phyloP scores from a whole-genome alignment of 179 eudicot species.

The Nepenthes alata region DNA sequence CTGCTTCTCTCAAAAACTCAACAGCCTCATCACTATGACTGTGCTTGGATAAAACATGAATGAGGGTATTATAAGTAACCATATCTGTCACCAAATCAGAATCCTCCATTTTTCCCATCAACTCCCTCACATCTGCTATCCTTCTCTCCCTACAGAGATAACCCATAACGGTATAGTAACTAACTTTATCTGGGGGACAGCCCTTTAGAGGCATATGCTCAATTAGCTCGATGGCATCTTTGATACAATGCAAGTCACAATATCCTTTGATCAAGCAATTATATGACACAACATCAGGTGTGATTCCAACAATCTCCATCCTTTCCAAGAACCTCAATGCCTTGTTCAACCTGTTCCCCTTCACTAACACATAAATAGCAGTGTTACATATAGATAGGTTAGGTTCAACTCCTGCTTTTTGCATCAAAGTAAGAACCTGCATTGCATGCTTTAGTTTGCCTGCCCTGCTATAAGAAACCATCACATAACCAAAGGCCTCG shows the following conservation, averaged over 20 bases:
- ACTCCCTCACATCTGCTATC: constrained; percentile 35
- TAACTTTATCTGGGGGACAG: constrained; percentile 68
- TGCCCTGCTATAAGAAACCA: constrained; percentile 74
- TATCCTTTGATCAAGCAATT: constrained; percentile 79
- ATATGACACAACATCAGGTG: constrained; percentile 56
- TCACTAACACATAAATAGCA: constrained; percentile 55
- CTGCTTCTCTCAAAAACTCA: constrained; percentile 49
- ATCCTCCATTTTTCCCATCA: constrained; percentile 56
- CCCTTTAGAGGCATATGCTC: constrained; percentile 52
- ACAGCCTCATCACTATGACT: constrained; percentile 54
- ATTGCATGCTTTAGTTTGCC: constrained; percentile 54
- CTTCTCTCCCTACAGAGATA: constrained; percentile 53
- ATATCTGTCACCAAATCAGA: constrained; percentile 48
- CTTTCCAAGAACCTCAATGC: constrained; percentile 51
- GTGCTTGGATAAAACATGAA: constrained; percentile 67
- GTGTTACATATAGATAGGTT: constrained; percentile 54
- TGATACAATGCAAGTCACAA: constrained; percentile 37
- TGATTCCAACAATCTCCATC: constrained; percentile 55
- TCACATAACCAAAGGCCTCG: constrained; percentile 58
- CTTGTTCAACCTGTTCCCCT: constrained; percentile 47
- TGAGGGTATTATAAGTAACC: constrained; percentile 62
- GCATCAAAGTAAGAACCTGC: constrained; percentile 50
- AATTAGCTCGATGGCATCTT: constrained; percentile 53
- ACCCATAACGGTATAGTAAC: constrained; percentile 69
- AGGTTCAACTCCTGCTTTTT: constrained; percentile 51